Percentiles rank a stretch among this genome's conserved stretches.
phyloP scores from a whole-genome alignment of 768 basidiomycete species.

The Psilocybe azurescens region DNA sequence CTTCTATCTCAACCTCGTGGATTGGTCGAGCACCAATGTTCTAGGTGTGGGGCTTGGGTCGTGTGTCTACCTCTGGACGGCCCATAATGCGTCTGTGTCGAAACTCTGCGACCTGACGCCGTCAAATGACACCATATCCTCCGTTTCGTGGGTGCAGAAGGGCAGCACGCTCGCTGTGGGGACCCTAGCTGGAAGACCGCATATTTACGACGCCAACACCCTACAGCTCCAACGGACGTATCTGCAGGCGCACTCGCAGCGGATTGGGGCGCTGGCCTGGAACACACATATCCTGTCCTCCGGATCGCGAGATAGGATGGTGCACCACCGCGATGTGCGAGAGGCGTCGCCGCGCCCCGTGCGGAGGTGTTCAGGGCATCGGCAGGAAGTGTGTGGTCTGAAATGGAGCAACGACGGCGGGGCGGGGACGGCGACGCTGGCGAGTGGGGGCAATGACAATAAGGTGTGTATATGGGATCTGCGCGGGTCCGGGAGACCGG shows the following conservation, averaged over 20 bases:
- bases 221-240: conserved; percentile 81
- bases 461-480: conserved; percentile 98
- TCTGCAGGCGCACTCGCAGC: conserved; percentile 81
- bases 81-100: conserved; percentile 89
- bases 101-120: conserved; percentile 84
- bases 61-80: conserved; percentile 97
- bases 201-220: conserved; percentile 91
- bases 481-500: conserved; percentile 61
- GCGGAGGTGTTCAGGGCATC: conserved; percentile 72
- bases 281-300: conserved; percentile 87
- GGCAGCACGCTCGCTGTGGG: conserved; percentile 93
- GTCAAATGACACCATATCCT: conserved; percentile 79
- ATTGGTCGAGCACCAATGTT: conserved; percentile 96
- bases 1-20: conserved; percentile 97
- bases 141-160: conserved; percentile 92
- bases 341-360: conserved; percentile 71
- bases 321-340: conserved; percentile 93
- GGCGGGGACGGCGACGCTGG: conserved; percentile 61
- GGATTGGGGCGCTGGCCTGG: conserved; percentile 96
- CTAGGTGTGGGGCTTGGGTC: conserved; percentile 91
- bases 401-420: conserved; percentile 77
- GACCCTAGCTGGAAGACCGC: conserved; percentile 85
- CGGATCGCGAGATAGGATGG: conserved; percentile 88
- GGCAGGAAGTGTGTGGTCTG: conserved; percentile 96
- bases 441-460: conserved; percentile 98